Evolutionary conservation across 495 filamentous ascomycete species (phyloP).

Genomic region (Cladorrhinum samala): DNA sequence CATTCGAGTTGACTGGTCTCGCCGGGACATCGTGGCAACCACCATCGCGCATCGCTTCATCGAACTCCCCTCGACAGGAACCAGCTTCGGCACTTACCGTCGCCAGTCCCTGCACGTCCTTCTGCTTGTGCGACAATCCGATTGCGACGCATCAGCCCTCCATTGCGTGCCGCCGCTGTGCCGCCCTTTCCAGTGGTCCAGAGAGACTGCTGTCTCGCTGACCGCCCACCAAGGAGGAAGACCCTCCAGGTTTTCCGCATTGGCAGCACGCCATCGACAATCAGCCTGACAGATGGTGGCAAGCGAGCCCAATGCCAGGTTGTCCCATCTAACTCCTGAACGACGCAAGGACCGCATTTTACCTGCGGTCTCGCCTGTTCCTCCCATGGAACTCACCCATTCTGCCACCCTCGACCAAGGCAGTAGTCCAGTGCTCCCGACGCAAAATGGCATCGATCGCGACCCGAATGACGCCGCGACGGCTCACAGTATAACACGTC

Average conservation of each 20-base stretch:
- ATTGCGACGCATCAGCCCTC: slow-evolving; percentile 21
- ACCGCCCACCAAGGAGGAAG: slow-evolving; percentile 1
- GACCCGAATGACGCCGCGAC: slow-evolving; percentile 19
- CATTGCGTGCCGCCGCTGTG: slow-evolving; percentile 26
- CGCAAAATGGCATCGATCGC: slow-evolving; percentile 24
- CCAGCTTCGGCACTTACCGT: not conserved
- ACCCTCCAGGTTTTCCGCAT: slow-evolving; percentile 8
- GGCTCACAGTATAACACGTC: slow-evolving; percentile 15
- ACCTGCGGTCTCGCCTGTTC: slow-evolving; percentile 13
- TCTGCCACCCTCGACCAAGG: slow-evolving; percentile 18
- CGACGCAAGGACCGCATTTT: slow-evolving; percentile 23
- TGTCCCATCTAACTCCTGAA: slow-evolving; percentile 19
- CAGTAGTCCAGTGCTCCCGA: slow-evolving; percentile 14
- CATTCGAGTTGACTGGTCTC: too few relatives aligned
- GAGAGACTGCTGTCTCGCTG: slow-evolving; percentile 14
- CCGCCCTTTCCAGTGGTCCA: slow-evolving; percentile 16
- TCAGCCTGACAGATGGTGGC: slow-evolving; percentile 20
- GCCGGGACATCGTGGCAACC: too few relatives aligned
- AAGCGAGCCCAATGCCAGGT: slow-evolving; percentile 30
- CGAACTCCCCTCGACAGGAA: not conserved
- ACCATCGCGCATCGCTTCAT: not conserved
- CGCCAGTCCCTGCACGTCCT: not conserved
- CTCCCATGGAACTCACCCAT: slow-evolving; percentile 19
- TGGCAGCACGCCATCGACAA: slow-evolving; percentile 30
- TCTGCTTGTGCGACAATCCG: not conserved